These are phyloP conservation scores for Rhododendron simsii DNA, from an alignment of 148 eudicot species.

Conservation along the genomic window DNA sequence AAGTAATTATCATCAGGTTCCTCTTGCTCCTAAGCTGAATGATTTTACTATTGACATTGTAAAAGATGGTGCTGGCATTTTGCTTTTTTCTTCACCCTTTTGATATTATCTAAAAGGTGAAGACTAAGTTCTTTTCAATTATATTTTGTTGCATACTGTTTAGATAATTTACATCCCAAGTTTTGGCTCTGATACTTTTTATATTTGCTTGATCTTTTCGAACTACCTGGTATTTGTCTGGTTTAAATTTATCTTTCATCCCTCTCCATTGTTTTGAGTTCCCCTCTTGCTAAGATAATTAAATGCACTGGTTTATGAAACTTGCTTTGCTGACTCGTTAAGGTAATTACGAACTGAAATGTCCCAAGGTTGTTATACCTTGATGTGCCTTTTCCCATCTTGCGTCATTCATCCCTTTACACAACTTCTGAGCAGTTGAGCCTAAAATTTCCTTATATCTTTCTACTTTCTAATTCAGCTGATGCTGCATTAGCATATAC, in stretches of 20 bases:
- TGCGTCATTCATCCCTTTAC: neutral
- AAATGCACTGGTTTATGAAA: slow-evolving; percentile 72
- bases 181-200: neutral
- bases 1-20: neutral
- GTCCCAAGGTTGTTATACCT: neutral
- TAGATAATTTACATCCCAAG: no score
- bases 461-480: slow-evolving; percentile 40
- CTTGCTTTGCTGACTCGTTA: slow-evolving; percentile 71
- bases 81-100: no score
- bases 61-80: no score
- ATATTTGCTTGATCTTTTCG: neutral
- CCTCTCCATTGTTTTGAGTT: slow-evolving; percentile 37
- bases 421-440: slow-evolving; percentile 1
- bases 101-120: no score
- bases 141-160: no score
- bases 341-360: slow-evolving; percentile 39
- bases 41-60: neutral
- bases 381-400: neutral
- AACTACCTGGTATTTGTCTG: neutral
- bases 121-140: no score
- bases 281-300: slow-evolving; percentile 80
- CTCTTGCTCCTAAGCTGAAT: neutral
- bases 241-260: neutral
- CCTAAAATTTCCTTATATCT: slow-evolving; percentile 4
- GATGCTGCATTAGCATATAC: slow-evolving; percentile 79